These are phyloP conservation scores for Brassica napus DNA, from an alignment of 345 rosid species.

Conservation along the genomic window DNA sequence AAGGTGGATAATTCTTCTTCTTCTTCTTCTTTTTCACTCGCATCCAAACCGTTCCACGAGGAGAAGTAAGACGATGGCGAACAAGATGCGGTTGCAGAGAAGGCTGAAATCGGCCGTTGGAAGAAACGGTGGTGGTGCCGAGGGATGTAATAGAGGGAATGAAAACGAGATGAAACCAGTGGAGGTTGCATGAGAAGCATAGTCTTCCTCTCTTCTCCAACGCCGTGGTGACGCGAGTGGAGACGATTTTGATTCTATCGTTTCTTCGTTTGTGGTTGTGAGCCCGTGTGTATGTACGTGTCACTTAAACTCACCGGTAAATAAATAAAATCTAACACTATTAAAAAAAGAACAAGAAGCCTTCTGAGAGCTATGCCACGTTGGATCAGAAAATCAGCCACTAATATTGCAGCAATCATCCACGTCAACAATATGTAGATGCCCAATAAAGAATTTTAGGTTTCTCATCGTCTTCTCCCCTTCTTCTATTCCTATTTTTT, in stretches of 20 bases:
- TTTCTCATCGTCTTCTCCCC: too few species aligned
- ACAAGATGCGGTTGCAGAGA: slow-evolving; percentile 36
- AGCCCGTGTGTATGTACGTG: not conserved
- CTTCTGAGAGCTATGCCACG: too few species aligned
- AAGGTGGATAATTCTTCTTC: slow-evolving; percentile 49
- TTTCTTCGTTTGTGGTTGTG: slow-evolving; percentile 22
- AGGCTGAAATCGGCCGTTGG: slow-evolving; percentile 36
- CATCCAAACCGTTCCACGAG: slow-evolving; percentile 24
- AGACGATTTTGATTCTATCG: not conserved
- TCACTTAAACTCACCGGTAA: not conserved
- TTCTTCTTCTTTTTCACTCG: slow-evolving; percentile 25
- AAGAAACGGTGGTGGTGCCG: slow-evolving; percentile 45
- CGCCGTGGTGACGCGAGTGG: slow-evolving; percentile 29
- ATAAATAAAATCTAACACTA: too few species aligned
- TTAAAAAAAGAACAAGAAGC: too few species aligned
- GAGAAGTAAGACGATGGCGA: slow-evolving; percentile 25
- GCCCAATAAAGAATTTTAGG: too few species aligned
- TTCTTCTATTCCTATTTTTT: too few species aligned
- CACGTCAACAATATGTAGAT: too few species aligned
- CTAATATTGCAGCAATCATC: too few species aligned
- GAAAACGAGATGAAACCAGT: slow-evolving; percentile 51
- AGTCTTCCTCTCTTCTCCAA: slow-evolving; percentile 29
- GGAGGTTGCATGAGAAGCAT: slow-evolving; percentile 60
- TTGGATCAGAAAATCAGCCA: too few species aligned
- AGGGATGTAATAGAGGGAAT: slow-evolving; percentile 39